phyloP scores from a whole-genome alignment of 75 land plant genomes.

The Pinus albicaulis region DNA sequence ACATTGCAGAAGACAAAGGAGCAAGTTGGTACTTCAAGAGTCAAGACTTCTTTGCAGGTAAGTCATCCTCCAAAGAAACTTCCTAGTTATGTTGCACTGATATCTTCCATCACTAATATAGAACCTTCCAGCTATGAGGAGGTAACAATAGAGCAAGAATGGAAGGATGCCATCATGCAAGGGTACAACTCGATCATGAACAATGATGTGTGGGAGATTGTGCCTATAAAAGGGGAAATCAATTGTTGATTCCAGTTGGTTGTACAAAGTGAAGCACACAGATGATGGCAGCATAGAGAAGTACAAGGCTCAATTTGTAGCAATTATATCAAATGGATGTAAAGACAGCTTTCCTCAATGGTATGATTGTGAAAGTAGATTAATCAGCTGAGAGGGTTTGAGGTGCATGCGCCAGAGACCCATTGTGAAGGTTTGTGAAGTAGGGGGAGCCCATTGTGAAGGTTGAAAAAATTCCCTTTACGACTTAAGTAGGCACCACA shows the following conservation, averaged over 20 bases:
- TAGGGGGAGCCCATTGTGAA: too few species aligned
- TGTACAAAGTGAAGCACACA: not conserved
- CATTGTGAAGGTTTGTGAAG: not conserved
- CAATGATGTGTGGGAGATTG: not conserved
- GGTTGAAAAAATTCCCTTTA: not conserved
- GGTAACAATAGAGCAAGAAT: not conserved
- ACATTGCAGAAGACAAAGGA: not conserved
- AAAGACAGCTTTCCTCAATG: not conserved
- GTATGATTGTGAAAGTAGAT: not conserved
- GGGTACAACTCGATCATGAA: not conserved
- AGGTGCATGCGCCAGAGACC: too few species aligned
- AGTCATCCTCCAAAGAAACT: not conserved
- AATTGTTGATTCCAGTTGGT: not conserved
- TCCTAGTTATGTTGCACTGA: not conserved
- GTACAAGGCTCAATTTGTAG: not conserved
- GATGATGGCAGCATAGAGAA: not conserved
- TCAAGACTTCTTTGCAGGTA: not conserved
- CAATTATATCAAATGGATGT: not conserved
- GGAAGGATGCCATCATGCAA: not conserved
- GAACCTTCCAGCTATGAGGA: not conserved
- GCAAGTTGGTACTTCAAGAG: not conserved
- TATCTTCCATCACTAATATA: not conserved
- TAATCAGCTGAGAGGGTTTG: not conserved
- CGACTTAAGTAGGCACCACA: not conserved
- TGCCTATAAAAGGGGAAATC: not conserved